A percentile compares a stretch with the other conserved stretches of the same genome.
These are phyloP conservation scores for Williopsis jadinii DNA, from an alignment of 1,139 yeast genomes.

Conservation along the genomic window DNA sequence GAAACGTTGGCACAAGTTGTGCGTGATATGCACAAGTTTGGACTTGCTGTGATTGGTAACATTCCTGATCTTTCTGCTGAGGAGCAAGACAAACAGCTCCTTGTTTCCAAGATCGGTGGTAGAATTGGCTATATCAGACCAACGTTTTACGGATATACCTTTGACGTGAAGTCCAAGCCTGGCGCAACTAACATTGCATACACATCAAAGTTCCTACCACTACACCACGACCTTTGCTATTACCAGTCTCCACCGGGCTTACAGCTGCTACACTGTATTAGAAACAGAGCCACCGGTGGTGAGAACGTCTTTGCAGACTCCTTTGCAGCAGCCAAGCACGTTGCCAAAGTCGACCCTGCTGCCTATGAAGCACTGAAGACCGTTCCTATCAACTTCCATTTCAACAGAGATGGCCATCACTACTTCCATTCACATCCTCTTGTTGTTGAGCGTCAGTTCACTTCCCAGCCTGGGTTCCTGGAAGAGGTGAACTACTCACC, in stretches of 20 bases:
- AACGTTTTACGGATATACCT: slow-evolving; percentile 69
- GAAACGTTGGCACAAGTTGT: slow-evolving; percentile 34
- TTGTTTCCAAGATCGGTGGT: slow-evolving; percentile 43
- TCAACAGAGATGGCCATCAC: slow-evolving; percentile 55
- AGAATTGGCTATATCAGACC: slow-evolving; percentile 64
- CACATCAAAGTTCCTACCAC: slow-evolving; percentile 58
- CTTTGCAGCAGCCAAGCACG: slow-evolving; percentile 55
- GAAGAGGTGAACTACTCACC: slow-evolving; percentile 72
- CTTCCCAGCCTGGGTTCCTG: slow-evolving; percentile 32
- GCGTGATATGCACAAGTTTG: slow-evolving; percentile 46
- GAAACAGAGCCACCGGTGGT: slow-evolving; percentile 61
- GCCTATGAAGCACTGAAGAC: slow-evolving; percentile 58
- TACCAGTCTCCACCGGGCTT: slow-evolving; percentile 84
- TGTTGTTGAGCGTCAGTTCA: slow-evolving; percentile 40
- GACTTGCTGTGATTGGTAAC: slow-evolving; percentile 49
- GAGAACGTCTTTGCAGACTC: slow-evolving; percentile 73
- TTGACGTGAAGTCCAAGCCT: slow-evolving; percentile 59
- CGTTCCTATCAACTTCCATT: slow-evolving; percentile 67
- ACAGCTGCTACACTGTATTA: slow-evolving; percentile 61
- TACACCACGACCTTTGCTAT: slow-evolving; percentile 76
- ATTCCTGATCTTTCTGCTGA: slow-evolving; percentile 34
- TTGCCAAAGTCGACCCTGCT: slow-evolving; percentile 47
- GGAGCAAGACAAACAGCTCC: slow-evolving; percentile 20
- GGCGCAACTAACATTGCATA: slow-evolving; percentile 72
- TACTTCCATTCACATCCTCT: slow-evolving; percentile 63